Evolutionary conservation across 495 filamentous ascomycete genomes (phyloP).

Genomic region (Chaetomium tenue): DNA sequence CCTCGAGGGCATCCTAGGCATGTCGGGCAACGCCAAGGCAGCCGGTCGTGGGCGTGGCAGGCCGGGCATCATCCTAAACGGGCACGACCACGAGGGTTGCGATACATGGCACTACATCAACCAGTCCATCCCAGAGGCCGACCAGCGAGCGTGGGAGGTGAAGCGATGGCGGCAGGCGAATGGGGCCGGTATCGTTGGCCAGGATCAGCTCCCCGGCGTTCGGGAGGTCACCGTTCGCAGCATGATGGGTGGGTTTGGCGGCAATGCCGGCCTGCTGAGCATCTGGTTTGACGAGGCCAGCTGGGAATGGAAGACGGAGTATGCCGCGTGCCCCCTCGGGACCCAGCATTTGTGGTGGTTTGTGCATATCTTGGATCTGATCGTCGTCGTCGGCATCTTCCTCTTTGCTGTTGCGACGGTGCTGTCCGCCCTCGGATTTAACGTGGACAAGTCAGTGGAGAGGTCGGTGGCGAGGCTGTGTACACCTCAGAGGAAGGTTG

Average conservation of each 20-base stretch:
- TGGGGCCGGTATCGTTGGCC: constrained; percentile 33
- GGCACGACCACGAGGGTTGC: constrained; percentile 93
- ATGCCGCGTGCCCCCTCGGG: constrained; percentile 71
- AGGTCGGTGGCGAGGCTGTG: constrained; percentile 7
- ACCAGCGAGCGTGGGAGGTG: constrained; percentile 42
- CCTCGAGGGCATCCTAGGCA: constrained; percentile 75
- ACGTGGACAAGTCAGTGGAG: constrained; percentile 27
- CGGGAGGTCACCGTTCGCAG: constrained; percentile 91
- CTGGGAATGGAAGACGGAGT: constrained; percentile 79
- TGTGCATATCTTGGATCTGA: constrained; percentile 69
- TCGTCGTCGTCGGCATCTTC: constrained; percentile 46
- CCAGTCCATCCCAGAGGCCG: constrained; percentile 39
- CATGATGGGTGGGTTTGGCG: constrained; percentile 95
- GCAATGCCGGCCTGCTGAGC: constrained; percentile 82
- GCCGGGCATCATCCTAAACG: constrained; percentile 72
- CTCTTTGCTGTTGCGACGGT: constrained; percentile 31
- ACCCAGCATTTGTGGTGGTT: constrained; percentile 94
- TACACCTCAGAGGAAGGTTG: constrained; percentile 4
- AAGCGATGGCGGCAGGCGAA: constrained; percentile 42
- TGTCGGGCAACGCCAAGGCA: constrained; percentile 58
- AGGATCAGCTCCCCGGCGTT: constrained; percentile 53
- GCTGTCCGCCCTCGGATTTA: constrained; percentile 24
- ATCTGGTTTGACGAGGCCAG: constrained; percentile 76
- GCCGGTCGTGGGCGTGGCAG: constrained; percentile 59
- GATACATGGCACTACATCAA: constrained; percentile 80